Conservation (phyloP, 768 basidiomycete genomes). For the Auriscalpium orientale region DNA sequence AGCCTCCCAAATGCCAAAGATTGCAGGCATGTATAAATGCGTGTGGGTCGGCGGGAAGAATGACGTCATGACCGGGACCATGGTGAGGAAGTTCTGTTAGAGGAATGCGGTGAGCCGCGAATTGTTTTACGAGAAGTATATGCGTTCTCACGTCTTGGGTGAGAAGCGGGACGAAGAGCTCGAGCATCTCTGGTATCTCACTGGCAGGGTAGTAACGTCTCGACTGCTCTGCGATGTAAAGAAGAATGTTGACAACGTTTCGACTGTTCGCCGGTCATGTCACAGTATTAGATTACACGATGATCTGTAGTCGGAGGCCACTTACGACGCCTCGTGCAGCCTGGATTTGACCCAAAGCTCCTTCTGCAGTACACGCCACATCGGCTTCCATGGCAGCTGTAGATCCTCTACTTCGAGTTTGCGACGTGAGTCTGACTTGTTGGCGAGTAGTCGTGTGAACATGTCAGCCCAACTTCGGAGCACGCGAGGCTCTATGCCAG, state of each 20-base stretch:
- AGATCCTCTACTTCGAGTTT: constrained; percentile 65
- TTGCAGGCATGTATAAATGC: constrained; percentile 59
- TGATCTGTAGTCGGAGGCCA: not conserved
- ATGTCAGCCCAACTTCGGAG: constrained; percentile 74
- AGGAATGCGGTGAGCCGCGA: not conserved
- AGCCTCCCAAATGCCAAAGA: constrained; percentile 74
- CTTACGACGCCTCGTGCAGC: constrained; percentile 52
- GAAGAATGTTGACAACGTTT: constrained; percentile 62
- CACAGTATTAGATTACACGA: no score
- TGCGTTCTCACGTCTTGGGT: constrained; percentile 55
- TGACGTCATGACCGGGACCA: constrained; percentile 68
- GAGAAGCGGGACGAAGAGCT: constrained; percentile 59
- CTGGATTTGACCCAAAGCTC: constrained; percentile 70
- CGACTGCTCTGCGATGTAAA: constrained; percentile 68
- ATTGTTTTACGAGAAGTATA: not conserved
- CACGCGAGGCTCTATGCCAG: constrained; percentile 66
- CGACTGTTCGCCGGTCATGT: constrained; percentile 20
- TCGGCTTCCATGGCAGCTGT: constrained; percentile 62
- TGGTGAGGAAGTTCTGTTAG: constrained; percentile 54
- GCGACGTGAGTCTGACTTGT: constrained; percentile 54
- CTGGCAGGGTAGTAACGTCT: constrained; percentile 58
- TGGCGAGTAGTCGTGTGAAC: constrained; percentile 61
- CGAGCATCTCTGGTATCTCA: constrained; percentile 66
- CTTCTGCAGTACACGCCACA: constrained; percentile 69
- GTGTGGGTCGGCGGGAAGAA: constrained; percentile 66